Percentiles rank a stretch among this genome's conserved stretches.
Evolutionary conservation across 1,284 basidiomycete species (phyloP).

Genomic region (Neonothopanus nambi): DNA sequence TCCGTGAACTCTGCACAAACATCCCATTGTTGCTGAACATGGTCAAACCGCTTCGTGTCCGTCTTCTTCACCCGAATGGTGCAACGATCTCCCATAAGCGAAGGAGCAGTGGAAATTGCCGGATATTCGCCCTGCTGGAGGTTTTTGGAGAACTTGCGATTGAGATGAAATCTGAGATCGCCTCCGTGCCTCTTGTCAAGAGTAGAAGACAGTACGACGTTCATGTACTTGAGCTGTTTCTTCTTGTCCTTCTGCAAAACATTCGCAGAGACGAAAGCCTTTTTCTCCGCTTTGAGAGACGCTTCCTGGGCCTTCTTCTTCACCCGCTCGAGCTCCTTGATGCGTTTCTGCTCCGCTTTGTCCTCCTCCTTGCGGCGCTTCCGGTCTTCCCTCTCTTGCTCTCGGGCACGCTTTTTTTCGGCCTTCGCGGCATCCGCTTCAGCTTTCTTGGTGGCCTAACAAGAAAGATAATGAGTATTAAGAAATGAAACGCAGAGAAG

Average conservation of each 20-base stretch:
- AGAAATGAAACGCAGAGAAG: too few relatives aligned
- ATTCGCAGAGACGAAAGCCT: too few relatives aligned
- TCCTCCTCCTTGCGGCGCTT: neutral
- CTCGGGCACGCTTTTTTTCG: too few relatives aligned
- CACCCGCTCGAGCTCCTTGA: slow-evolving; percentile 18
- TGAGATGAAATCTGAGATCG: neutral
- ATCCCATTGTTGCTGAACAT: neutral
- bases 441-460: neutral
- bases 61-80: slow-evolving; percentile 5
- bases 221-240: slow-evolving; percentile 17
- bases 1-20: neutral
- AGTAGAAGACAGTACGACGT: slow-evolving; percentile 17
- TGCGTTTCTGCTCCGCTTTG: slow-evolving; percentile 10
- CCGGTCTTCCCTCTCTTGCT: neutral
- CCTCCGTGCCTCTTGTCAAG: neutral
- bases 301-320: too few relatives aligned
- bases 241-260: slow-evolving; percentile 15
- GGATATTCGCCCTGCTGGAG: neutral
- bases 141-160: slow-evolving; percentile 3
- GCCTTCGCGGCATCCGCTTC: slow-evolving; percentile 11
- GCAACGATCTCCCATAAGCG: neutral
- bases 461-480: too few relatives aligned
- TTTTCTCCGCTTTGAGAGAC: too few relatives aligned
- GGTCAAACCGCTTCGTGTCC: neutral
- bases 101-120: neutral